phyloP scores from a whole-genome alignment of 148 eudicot species.

The Bassia scoparia region DNA sequence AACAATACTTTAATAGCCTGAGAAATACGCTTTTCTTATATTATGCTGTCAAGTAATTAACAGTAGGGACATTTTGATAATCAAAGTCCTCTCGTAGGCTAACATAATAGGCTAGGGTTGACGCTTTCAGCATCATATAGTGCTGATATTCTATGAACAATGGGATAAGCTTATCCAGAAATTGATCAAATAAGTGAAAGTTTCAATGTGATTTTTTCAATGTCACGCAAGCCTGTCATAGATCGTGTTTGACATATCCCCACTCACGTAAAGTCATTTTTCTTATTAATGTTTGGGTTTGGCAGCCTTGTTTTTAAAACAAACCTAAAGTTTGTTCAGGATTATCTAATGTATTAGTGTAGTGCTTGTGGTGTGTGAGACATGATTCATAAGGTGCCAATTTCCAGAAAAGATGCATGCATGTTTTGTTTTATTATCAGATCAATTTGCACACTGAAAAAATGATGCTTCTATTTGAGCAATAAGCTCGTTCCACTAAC shows the following conservation, averaged over 20 bases:
- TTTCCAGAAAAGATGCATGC: conserved; percentile 5
- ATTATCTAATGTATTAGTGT: neutral
- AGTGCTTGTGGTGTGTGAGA: conserved; percentile 1
- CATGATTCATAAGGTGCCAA: conserved; percentile 8
- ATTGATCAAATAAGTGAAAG: neutral
- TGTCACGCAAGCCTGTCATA: no score
- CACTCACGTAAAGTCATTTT: neutral
- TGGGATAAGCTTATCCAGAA: neutral
- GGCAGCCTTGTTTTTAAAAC: neutral
- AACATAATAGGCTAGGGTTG: neutral
- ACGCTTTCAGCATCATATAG: neutral
- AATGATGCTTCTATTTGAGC: conserved; percentile 5
- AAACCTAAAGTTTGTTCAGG: neutral
- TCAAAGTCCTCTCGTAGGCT: neutral
- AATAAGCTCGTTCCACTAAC: neutral
- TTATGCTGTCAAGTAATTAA: neutral
- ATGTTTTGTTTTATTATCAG: conserved; percentile 8
- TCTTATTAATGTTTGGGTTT: neutral
- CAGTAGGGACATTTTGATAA: neutral
- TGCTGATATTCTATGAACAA: neutral
- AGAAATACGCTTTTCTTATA: neutral
- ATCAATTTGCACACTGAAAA: neutral
- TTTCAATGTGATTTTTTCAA: neutral
- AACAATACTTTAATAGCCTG: neutral
- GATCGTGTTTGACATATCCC: neutral